Evolutionary conservation across 257 asterid species (phyloP), one percentile per base, ranked within the genome.

Genomic region (Ilex aquifolium): DNA sequence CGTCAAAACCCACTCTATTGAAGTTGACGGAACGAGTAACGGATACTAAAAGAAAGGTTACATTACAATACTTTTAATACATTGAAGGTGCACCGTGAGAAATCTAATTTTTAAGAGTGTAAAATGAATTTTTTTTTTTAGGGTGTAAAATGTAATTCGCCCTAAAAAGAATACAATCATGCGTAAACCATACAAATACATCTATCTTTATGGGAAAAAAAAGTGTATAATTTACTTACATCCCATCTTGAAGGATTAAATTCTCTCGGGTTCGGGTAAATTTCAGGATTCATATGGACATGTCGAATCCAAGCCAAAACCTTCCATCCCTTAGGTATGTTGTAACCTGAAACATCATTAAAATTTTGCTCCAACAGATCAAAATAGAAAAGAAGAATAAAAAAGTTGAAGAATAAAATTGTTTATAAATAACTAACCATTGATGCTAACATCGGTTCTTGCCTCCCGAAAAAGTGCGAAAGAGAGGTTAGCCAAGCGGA

Each of bases 321-420:
- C 14, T 42, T 62, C 68, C 73, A 69, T 4, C 68, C 68, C 17
- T 68, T 68, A 7, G 73, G 73, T 55, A 68, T 55, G 5, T 30
- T 68, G 54, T 68, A 61, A 10, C 73, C 73, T 68, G 27, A 21
- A 21, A 21, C 27, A 21, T 21, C 27, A 21, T 21, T 21, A 21
- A 21, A 21, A 21, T 21, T 21, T 21, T 21, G 27, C 27, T 21
- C 27, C 27, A 21, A 21, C 27, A 21, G 27, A 21, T 21, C 27
- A 21, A 21, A 21, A 21, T 21, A 21, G 27, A 21, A 21, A 21
- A 21, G 27, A 21, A 21, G 27, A 21, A 54, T 16, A 32, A 4
- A 13, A 58, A 9, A 13, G 13, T 8, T 13, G 31, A 7, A 15
- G 17, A n/a, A 5, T 12, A 5, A 0, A 9, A 32, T 4, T 50